Conservation (phyloP, 2,329 filamentous ascomycete genomes). For the Incumbomyces delicatus region DNA sequence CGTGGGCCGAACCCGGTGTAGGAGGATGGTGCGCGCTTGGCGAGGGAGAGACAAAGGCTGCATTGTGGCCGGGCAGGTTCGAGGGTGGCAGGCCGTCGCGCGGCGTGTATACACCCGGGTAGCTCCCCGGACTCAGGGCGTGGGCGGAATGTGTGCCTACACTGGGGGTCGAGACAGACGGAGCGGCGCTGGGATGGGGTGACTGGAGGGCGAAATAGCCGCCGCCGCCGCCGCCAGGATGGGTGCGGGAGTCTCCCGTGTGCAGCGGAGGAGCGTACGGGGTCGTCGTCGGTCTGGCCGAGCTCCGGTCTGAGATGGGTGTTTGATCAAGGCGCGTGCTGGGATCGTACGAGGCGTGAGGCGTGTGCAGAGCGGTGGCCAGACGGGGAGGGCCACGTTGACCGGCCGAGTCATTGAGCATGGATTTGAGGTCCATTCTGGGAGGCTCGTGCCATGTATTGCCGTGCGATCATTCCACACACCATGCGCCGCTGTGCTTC, state of each 20-base stretch:
- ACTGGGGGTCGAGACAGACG: conserved; percentile 15
- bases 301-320: background rate
- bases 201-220: conserved; percentile 20
- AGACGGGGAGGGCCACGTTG: conserved; percentile 16
- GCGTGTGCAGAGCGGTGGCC: conserved; percentile 11
- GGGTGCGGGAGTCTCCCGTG: conserved; percentile 14
- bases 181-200: conserved; percentile 18
- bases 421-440: conserved; percentile 21
- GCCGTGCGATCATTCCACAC: background rate
- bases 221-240: conserved; percentile 12
- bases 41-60: conserved; percentile 18
- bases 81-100: conserved; percentile 14
- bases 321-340: conserved; percentile 6
- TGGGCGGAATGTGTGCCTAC: conserved; percentile 14
- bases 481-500: background rate
- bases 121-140: conserved; percentile 20
- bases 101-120: conserved; percentile 15
- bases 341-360: conserved; percentile 17
- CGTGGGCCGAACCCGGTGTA: conserved; percentile 16
- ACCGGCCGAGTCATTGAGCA: conserved; percentile 20
- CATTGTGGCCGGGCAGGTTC: conserved; percentile 10
- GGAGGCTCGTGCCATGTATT: conserved; percentile 1
- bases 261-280: conserved; percentile 14
- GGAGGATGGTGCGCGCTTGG: conserved; percentile 13
- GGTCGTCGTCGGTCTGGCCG: conserved; percentile 3